phyloP scores from a whole-genome alignment of 768 basidiomycete species.

The Hericium rajendrae region DNA sequence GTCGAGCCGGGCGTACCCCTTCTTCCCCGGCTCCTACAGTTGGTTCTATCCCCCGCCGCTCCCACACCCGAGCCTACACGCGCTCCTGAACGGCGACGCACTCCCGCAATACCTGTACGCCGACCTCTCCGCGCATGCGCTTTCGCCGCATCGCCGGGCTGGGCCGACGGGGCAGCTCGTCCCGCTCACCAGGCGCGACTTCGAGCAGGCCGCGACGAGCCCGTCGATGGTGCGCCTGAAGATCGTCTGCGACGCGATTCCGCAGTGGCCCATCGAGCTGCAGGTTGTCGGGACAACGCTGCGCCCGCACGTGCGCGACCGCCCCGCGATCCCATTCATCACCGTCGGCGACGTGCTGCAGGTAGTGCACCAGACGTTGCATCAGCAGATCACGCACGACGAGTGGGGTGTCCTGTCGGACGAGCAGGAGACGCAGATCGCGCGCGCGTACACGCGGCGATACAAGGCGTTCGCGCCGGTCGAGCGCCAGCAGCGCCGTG shows the following conservation, averaged over 20 bases:
- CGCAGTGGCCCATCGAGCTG: constrained; percentile 14
- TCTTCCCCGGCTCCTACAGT: constrained; percentile 2
- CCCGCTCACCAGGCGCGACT: constrained; percentile 6
- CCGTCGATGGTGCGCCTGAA: constrained; percentile 13
- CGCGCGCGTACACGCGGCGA: constrained; percentile 15
- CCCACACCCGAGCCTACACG: constrained; percentile 11
- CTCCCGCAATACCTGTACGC: constrained; percentile 1
- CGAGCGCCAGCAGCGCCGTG: constrained; percentile 7
- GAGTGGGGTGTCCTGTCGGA: constrained; percentile 10
- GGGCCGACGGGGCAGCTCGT: background rate
- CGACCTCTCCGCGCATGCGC: constrained; percentile 5
- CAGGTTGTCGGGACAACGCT: constrained; percentile 10
- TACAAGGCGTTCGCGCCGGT: constrained; percentile 7
- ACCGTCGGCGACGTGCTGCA: constrained; percentile 11
- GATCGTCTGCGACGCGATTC: constrained; percentile 9
- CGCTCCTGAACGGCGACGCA: constrained; percentile 11
- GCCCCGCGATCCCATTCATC: constrained; percentile 7
- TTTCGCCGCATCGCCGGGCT: constrained; percentile 2
- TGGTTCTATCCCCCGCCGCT: constrained; percentile 5
- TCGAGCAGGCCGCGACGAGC: constrained; percentile 13
- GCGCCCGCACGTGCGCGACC: constrained; percentile 5
- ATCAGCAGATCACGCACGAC: constrained; percentile 14
- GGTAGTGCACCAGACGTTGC: constrained; percentile 9
- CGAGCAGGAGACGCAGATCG: constrained; percentile 11
- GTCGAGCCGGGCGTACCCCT: background rate